phyloP scores from a whole-genome alignment of 768 basidiomycete species.

The Podaxis sp. region DNA sequence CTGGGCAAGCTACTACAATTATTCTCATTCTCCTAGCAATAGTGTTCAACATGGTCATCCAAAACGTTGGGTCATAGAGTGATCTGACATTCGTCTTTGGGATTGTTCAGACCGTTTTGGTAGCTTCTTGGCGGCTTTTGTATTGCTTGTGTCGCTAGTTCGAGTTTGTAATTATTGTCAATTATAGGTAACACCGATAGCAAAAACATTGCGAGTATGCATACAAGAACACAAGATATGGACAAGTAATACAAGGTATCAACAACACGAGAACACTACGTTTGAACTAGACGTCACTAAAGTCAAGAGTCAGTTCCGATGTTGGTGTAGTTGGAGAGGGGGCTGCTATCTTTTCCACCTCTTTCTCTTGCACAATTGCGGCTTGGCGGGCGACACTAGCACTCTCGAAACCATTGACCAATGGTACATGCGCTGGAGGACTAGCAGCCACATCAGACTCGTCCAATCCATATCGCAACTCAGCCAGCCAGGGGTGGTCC shows the following conservation, averaged over 20 bases:
- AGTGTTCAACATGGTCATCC: conserved; percentile 29
- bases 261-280: not conserved
- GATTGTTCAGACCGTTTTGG: conserved; percentile 6
- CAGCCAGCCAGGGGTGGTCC: conserved; percentile 87
- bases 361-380: conserved; percentile 55
- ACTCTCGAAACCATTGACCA: conserved; percentile 44
- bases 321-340: conserved; percentile 51
- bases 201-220: not conserved
- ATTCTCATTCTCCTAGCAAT: conserved; percentile 26
- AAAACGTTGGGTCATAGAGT: conserved; percentile 61
- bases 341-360: conserved; percentile 53
- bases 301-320: conserved; percentile 23
- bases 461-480: conserved; percentile 70
- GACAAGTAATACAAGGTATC: conserved; percentile 10
- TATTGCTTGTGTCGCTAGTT: conserved; percentile 9
- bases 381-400: conserved; percentile 56
- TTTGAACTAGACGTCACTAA: conserved; percentile 4
- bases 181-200: not conserved
- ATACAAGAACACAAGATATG: not conserved
- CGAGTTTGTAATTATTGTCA: not conserved
- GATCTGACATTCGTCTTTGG: conserved; percentile 19
- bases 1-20: conserved; percentile 33
- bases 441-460: conserved; percentile 58
- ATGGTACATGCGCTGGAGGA: conserved; percentile 39
- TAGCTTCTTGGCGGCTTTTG: conserved; percentile 10